Percentiles rank a stretch among this genome's conserved stretches.
phyloP scores from a whole-genome alignment of 345 rosid species.

The Melastoma malabathricum region DNA sequence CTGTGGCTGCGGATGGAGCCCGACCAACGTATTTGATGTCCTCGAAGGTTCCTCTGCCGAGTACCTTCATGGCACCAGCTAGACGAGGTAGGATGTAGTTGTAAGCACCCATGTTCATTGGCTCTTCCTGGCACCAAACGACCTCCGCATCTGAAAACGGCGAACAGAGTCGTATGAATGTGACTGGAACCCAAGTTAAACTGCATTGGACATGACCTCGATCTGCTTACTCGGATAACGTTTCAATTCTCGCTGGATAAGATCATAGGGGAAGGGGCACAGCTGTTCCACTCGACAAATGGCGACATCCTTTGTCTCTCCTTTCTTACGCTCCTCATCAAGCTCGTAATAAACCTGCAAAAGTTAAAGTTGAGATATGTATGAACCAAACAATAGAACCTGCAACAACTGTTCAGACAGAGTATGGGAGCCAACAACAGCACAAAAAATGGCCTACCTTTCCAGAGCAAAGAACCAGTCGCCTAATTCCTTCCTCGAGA shows the following conservation, averaged over 20 bases:
- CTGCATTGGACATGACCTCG: too few species aligned
- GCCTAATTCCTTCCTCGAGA: conserved; percentile 74
- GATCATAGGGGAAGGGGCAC: conserved; percentile 15
- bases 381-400: neutral
- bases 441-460: conserved; percentile 30
- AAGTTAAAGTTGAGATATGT: neutral
- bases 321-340: conserved; percentile 12
- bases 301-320: conserved; percentile 12
- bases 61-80: conserved; percentile 4
- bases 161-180: neutral
- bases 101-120: conserved; percentile 17
- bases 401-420: neutral
- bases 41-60: conserved; percentile 11
- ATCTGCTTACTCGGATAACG: conserved; percentile 12
- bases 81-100: conserved; percentile 12
- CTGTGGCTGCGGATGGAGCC: conserved; percentile 13
- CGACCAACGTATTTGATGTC: conserved; percentile 11
- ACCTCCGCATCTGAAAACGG: conserved; percentile 13
- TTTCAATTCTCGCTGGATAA: conserved; percentile 15
- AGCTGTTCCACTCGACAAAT: conserved; percentile 14
- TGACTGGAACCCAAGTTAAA: neutral
- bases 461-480: conserved; percentile 88
- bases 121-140: conserved; percentile 15
- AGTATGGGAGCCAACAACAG: neutral
- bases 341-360: conserved; percentile 14